phyloP scores from a whole-genome alignment of 2,329 filamentous ascomycete species.

The Bisporella sp. region DNA sequence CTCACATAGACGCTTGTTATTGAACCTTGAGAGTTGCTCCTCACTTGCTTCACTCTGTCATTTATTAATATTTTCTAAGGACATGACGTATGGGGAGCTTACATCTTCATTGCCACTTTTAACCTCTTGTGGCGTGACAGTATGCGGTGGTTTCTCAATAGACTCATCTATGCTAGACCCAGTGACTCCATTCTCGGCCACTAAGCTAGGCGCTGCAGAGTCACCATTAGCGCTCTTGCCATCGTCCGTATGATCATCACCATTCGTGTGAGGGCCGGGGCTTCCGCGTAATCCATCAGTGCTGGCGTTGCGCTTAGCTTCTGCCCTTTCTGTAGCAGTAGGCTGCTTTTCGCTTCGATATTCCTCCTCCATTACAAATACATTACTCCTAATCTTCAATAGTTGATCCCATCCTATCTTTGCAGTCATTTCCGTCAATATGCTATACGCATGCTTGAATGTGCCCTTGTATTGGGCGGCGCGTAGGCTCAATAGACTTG shows the following conservation, averaged over 20 bases:
- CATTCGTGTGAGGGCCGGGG: slow-evolving; percentile 47
- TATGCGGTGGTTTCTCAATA: slow-evolving; percentile 75
- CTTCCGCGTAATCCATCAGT: slow-evolving; percentile 70
- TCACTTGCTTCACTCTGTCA: slow-evolving; percentile 55
- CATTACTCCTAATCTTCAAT: slow-evolving; percentile 87
- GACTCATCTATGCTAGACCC: slow-evolving; percentile 24
- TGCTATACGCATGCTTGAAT: slow-evolving; percentile 88
- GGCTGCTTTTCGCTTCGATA: slow-evolving; percentile 84
- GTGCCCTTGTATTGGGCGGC: slow-evolving; percentile 90
- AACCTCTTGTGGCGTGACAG: slow-evolving; percentile 68
- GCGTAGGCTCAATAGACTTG: slow-evolving; percentile 76
- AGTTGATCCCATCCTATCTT: slow-evolving; percentile 98
- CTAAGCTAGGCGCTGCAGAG: slow-evolving; percentile 16
- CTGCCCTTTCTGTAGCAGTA: slow-evolving; percentile 32
- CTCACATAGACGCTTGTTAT: slow-evolving; percentile 95
- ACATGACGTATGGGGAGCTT: slow-evolving; percentile 24
- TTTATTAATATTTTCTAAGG: slow-evolving; percentile 20
- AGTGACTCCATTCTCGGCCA: slow-evolving; percentile 19
- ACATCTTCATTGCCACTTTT: slow-evolving; percentile 71
- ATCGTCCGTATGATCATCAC: slow-evolving; percentile 28
- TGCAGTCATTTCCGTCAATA: slow-evolving; percentile 90
- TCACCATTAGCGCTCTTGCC: slow-evolving; percentile 26
- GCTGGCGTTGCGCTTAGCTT: slow-evolving; percentile 62
- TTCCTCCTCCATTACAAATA: slow-evolving; percentile 99
- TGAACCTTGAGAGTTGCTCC: slow-evolving; percentile 78